These are phyloP conservation scores for Somion occarium DNA, from an alignment of 1,284 basidiomycete species.

Conservation along the genomic window DNA sequence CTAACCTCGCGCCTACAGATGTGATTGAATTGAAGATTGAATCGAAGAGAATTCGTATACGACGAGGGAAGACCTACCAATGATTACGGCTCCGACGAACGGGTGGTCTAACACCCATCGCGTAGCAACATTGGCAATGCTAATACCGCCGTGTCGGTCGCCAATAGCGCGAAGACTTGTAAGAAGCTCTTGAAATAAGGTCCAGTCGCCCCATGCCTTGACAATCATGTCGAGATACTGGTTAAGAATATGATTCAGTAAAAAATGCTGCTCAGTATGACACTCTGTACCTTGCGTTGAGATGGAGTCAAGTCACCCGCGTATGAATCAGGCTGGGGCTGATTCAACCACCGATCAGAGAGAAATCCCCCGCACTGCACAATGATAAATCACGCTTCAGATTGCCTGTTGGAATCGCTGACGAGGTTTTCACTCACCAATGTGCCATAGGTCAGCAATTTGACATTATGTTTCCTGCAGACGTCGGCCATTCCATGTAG, in stretches of 20 bases:
- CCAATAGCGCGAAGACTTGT: slow-evolving; percentile 56
- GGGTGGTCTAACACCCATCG: slow-evolving; percentile 79
- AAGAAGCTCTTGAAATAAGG: slow-evolving; percentile 66
- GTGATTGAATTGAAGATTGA: neutral
- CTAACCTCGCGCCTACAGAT: slow-evolving; percentile 59
- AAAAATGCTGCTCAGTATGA: slow-evolving; percentile 3
- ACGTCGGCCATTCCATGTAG: slow-evolving; percentile 73
- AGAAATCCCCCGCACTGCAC: slow-evolving; percentile 77
- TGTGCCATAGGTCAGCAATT: slow-evolving; percentile 77
- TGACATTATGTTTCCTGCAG: slow-evolving; percentile 66
- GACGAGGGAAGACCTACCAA: slow-evolving; percentile 43
- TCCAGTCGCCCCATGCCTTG: slow-evolving; percentile 74
- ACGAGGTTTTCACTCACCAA: slow-evolving; percentile 41
- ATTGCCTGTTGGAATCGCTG: neutral
- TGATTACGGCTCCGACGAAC: slow-evolving; percentile 73
- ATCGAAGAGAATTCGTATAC: neutral
- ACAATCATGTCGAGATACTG: slow-evolving; percentile 82
- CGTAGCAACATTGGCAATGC: slow-evolving; percentile 73
- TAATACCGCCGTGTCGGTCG: slow-evolving; percentile 59
- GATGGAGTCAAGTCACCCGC: slow-evolving; percentile 62
- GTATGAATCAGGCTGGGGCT: slow-evolving; percentile 69
- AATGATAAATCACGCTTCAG: no score
- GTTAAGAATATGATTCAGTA: neutral
- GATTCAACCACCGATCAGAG: slow-evolving; percentile 67
- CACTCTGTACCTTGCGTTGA: slow-evolving; percentile 64